Conservation (phyloP, 2,329 filamentous ascomycete genomes). For the Cladophialophora exuberans region DNA sequence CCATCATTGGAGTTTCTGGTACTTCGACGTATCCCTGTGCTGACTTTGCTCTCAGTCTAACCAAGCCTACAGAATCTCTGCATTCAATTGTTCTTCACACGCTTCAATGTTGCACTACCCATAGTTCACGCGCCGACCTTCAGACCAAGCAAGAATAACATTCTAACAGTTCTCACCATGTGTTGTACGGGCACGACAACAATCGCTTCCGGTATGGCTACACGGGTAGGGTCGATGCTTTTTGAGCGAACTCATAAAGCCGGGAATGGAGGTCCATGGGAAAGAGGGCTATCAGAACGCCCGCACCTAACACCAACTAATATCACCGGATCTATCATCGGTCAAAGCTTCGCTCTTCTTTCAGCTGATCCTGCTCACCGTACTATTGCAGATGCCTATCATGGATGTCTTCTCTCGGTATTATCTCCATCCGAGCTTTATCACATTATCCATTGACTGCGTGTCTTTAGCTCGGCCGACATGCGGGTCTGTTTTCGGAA, state of each 20-base stretch:
- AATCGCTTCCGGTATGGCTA: constrained; percentile 35
- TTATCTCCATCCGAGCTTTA: not conserved
- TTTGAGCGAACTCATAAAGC: constrained; percentile 37
- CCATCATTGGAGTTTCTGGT: constrained; percentile 12
- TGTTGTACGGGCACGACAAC: constrained; percentile 42
- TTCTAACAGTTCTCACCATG: constrained; percentile 40
- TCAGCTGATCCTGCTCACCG: constrained; percentile 32
- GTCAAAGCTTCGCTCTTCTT: constrained; percentile 36
- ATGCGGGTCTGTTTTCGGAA: constrained; percentile 3
- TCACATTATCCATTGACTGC: not conserved
- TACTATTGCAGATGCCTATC: constrained; percentile 34
- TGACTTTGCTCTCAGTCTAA: not conserved
- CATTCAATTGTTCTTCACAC: constrained; percentile 53
- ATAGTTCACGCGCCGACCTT: constrained; percentile 26
- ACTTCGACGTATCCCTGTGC: not conserved
- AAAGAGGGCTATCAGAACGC: constrained; percentile 3
- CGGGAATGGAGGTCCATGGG: constrained; percentile 9
- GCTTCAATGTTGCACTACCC: constrained; percentile 22
- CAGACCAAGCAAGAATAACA: constrained; percentile 17
- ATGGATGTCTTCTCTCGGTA: constrained; percentile 30
- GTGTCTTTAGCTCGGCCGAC: constrained; percentile 10
- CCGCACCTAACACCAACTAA: constrained; percentile 16
- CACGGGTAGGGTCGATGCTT: constrained; percentile 32
- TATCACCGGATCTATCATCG: constrained; percentile 33
- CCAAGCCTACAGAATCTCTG: constrained; percentile 27